Evolutionary conservation across 768 basidiomycete genomes (phyloP), one percentile per base, ranked within the genome.

Genomic region (Termitomyces sp.): DNA sequence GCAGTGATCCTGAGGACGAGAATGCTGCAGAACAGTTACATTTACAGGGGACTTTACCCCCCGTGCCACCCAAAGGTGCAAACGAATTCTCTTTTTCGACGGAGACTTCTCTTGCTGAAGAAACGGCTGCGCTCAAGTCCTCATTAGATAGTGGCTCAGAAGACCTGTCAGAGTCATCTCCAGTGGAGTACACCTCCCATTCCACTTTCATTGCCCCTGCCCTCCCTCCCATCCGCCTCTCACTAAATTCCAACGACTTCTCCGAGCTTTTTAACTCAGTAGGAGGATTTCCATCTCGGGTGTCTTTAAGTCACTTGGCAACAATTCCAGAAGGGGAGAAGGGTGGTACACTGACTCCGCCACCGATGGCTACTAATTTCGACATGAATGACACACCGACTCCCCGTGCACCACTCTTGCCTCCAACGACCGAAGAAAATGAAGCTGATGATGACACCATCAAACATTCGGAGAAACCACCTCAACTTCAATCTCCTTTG

Each of bases 141-240:
- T 65, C 67, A 10, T 52, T 64, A 11, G 76, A 78, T 48, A 74
- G 70, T 45, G 68, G 68, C 47, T 77, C 74, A 3, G 78, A 81
- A 20, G 77, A 79, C 20, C 57, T 70, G 53, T 71, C 72, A 15
- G 87, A 88, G 59, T 81, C 82, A 11, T 81, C 83, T 1, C 81
- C 84, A 0, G 81, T 89, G 29, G 82, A 89, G 64, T 80, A 77
- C 40, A 83, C 80, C 11, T 85, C 86, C 7, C 81, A 80, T 62
- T 76, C 88, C 6, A 91, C 91, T 18, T 89, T 88, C 66, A 90
- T 92, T 46, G 89, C 91, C 0, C 93, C 94, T 36, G 89, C 91
- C 3, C 75, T 94, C 27, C 93, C 93, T 3, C 91, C 91, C 0
- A 94, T 96, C 63, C 84, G 91, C n/a, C 88, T 96, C 68, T 95